phyloP scores from a whole-genome alignment of 192 early-diverging fungal species.

The Entophlyctis luteolus region DNA sequence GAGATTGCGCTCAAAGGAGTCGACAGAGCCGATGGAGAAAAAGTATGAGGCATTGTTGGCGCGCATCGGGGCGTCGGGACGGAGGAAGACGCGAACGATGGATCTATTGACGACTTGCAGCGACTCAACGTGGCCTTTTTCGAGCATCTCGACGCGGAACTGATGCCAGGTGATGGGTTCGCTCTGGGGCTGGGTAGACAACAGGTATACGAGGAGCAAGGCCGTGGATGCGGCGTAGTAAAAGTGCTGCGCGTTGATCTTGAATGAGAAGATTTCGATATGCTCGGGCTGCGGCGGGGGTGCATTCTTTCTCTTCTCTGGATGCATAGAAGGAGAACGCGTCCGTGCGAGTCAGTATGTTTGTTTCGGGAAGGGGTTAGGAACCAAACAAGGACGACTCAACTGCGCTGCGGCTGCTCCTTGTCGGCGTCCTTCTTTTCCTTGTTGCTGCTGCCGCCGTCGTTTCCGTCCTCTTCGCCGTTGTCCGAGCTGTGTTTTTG shows the following conservation, averaged over 20 bases:
- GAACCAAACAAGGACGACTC: no score
- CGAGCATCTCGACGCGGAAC: slow-evolving; percentile 81
- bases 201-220: slow-evolving; percentile 1
- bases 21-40: slow-evolving; percentile 92
- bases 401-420: no score
- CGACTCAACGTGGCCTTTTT: slow-evolving; percentile 88
- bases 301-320: no score
- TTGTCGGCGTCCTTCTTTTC: no score
- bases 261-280: slow-evolving; percentile 21
- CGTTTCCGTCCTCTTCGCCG: no score
- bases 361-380: no score
- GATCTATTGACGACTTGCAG: slow-evolving; percentile 86
- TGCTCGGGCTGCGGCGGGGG: slow-evolving; percentile 1
- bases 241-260: slow-evolving; percentile 1
- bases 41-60: slow-evolving; percentile 42
- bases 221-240: slow-evolving; percentile 7
- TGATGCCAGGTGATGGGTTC: slow-evolving; percentile 88
- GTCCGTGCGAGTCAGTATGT: no score
- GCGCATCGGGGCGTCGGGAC: slow-evolving; percentile 53
- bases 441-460: no score
- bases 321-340: no score
- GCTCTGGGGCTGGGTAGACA: slow-evolving; percentile 12
- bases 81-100: slow-evolving; percentile 75
- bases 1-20: slow-evolving; percentile 89
- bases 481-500: no score